These are phyloP conservation scores for Tylopilus felleus DNA, from an alignment of 768 basidiomycete genomes.

Conservation along the genomic window DNA sequence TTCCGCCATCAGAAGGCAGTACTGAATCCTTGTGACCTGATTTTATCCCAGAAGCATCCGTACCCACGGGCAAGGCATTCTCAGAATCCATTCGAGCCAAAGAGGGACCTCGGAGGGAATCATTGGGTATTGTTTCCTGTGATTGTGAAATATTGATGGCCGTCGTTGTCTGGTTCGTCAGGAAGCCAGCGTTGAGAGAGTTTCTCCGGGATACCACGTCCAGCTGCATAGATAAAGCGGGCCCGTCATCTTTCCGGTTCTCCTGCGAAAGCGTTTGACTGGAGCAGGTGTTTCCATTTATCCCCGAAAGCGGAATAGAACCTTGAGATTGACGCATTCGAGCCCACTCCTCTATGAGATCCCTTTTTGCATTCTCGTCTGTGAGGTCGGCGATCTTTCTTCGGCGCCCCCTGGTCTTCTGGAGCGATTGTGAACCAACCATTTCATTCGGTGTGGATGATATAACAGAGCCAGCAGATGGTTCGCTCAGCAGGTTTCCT, in stretches of 20 bases:
- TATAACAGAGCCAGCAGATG: slow-evolving; percentile 1
- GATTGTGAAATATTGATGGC: not conserved
- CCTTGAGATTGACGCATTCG: slow-evolving; percentile 30
- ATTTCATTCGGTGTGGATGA: not conserved
- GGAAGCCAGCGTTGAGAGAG: not conserved
- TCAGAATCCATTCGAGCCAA: not conserved
- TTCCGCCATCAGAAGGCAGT: not conserved
- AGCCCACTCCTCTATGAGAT: slow-evolving; percentile 31
- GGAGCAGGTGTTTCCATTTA: slow-evolving; percentile 1
- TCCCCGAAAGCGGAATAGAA: slow-evolving; percentile 12
- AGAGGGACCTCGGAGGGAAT: not conserved
- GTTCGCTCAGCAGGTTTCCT: slow-evolving; percentile 8
- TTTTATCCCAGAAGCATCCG: not conserved
- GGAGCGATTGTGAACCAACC: slow-evolving; percentile 1
- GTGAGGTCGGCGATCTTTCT: slow-evolving; percentile 13
- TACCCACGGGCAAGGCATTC: not conserved
- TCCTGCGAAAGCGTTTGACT: not conserved
- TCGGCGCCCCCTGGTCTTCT: slow-evolving; percentile 15
- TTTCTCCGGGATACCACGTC: not conserved
- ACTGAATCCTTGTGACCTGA: not conserved
- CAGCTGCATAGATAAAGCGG: not conserved
- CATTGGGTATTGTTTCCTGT: not conserved
- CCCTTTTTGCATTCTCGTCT: slow-evolving; percentile 22
- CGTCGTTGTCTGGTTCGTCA: not conserved
- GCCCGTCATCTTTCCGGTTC: not conserved